phyloP scores from a whole-genome alignment of 73 alveolate genomes.

The Tetrahymena borealis region DNA sequence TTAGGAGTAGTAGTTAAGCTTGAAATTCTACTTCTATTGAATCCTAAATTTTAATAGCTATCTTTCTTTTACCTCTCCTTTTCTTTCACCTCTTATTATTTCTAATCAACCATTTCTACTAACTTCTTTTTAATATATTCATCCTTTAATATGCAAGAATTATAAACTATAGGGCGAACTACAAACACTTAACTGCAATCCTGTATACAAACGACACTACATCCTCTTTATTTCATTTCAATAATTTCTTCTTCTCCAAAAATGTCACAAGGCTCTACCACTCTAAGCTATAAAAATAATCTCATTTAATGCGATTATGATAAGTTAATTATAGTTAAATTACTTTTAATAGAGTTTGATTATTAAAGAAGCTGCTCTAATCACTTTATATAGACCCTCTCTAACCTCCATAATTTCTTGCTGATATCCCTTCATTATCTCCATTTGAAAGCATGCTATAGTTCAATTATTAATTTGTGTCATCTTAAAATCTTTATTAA shows the following conservation, averaged over 20 bases:
- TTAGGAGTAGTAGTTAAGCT: not conserved
- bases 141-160: not conserved
- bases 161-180: not conserved
- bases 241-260: not conserved
- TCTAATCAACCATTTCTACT: not conserved
- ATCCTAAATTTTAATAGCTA: not conserved
- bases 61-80: not conserved
- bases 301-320: not conserved
- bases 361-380: not conserved
- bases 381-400: no score
- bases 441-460: not conserved
- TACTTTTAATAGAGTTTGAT: not conserved
- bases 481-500: not conserved
- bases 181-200: not conserved
- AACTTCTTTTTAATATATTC: not conserved
- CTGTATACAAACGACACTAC: not conserved
- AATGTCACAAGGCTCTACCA: not conserved
- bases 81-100: not conserved
- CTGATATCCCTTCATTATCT: not conserved
- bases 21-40: not conserved
- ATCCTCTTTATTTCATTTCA: not conserved
- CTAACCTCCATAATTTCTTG: not conserved
- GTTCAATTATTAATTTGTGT: not conserved
- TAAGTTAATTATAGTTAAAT: not conserved
- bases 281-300: not conserved